Percentiles rank a stretch among this genome's conserved stretches.
These are phyloP conservation scores for Diaporthe citriasiana DNA, from an alignment of 2,329 filamentous ascomycete genomes.

Conservation along the genomic window DNA sequence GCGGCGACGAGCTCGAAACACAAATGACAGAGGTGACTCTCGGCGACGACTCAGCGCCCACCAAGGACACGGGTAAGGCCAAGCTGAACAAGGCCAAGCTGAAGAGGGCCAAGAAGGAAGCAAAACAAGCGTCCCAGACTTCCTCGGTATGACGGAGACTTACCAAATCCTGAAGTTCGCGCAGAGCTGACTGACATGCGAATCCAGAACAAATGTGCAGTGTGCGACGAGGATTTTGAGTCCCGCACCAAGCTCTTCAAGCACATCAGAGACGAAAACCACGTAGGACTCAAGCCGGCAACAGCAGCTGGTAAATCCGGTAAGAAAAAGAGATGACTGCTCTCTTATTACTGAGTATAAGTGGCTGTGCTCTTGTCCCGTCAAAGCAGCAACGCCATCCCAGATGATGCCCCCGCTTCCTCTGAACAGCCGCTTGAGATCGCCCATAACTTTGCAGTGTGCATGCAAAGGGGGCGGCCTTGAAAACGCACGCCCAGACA, in stretches of 20 bases:
- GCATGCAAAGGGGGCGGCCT: conserved; percentile 9
- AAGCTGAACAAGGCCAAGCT: conserved; percentile 66
- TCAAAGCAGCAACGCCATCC: conserved; percentile 19
- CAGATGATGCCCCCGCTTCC: neutral
- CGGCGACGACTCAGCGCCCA: conserved; percentile 46
- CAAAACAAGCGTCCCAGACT: conserved; percentile 55
- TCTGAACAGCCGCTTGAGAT: conserved; percentile 1
- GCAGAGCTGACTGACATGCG: conserved; percentile 27
- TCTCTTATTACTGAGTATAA: neutral
- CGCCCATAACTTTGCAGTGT: conserved; percentile 11
- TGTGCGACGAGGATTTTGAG: conserved; percentile 62
- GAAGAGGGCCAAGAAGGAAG: conserved; percentile 64
- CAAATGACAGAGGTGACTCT: conserved; percentile 49
- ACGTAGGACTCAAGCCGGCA: conserved; percentile 73
- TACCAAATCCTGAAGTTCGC: neutral
- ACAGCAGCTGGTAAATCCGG: conserved; percentile 46
- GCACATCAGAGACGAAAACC: conserved; percentile 76
- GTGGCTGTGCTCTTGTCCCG: conserved; percentile 8
- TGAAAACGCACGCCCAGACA: neutral
- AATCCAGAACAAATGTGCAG: conserved; percentile 58
- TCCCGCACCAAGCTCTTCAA: conserved; percentile 81
- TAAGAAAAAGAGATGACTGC: conserved; percentile 55
- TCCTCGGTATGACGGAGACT: conserved; percentile 11
- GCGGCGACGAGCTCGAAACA: conserved; percentile 38
- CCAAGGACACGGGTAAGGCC: conserved; percentile 63